These are phyloP conservation scores for Sporisorium scitamineum DNA, from an alignment of 1,284 basidiomycete species.

Conservation along the genomic window DNA sequence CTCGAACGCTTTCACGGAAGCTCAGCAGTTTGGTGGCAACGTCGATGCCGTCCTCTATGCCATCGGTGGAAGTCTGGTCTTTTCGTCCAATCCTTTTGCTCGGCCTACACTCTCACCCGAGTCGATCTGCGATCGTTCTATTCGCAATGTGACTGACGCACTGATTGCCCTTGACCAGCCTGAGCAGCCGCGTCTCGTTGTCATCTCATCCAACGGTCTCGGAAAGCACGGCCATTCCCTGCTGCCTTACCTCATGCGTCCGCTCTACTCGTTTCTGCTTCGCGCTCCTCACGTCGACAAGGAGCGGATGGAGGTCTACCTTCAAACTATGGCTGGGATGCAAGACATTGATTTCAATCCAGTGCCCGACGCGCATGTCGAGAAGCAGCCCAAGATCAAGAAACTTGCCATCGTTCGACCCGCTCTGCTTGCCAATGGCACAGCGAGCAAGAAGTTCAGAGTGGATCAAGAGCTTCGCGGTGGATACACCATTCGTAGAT, in stretches of 20 bases:
- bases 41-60: background rate
- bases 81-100: background rate
- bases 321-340: background rate
- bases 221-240: background rate
- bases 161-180: background rate
- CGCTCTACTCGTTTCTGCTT: background rate
- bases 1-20: background rate
- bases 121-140: background rate
- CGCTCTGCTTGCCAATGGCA: background rate
- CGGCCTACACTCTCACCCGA: background rate
- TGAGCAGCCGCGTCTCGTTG: background rate
- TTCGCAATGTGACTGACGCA: background rate
- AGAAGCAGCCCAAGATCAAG: constrained; percentile 1
- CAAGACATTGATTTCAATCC: background rate
- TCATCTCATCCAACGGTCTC: background rate
- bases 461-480: background rate
- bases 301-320: background rate
- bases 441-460: background rate
- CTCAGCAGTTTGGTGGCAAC: background rate
- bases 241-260: background rate
- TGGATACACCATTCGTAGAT: background rate
- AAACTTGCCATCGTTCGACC: background rate
- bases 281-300: background rate
- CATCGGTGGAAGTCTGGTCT: background rate
- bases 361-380: background rate